Percentiles rank a stretch among this genome's conserved stretches.
Conservation (phyloP, 2,329 filamentous ascomycete genomes). For the Lasiodiplodia citricola region DNA sequence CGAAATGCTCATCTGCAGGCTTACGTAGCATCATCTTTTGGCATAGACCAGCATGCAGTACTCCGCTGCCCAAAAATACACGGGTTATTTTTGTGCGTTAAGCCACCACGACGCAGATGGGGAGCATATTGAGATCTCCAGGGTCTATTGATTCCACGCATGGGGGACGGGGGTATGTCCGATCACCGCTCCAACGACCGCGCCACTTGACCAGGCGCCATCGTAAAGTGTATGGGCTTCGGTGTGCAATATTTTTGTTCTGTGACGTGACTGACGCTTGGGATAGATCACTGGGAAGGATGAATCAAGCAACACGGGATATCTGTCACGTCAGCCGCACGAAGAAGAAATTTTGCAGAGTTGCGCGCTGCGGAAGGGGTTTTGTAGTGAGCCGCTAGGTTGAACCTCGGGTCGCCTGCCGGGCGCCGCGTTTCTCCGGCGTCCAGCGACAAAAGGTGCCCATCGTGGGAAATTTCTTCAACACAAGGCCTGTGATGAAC, state of each 20-base stretch:
- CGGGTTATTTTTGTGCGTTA: neutral
- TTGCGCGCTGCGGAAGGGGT: neutral
- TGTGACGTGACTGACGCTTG: conserved; percentile 83
- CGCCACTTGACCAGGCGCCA: conserved; percentile 41
- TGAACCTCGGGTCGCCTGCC: neutral
- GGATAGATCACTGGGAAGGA: conserved; percentile 32
- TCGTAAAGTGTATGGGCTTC: conserved; percentile 49
- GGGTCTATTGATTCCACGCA: conserved; percentile 19
- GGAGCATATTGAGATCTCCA: conserved; percentile 24
- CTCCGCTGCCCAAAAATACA: conserved; percentile 17
- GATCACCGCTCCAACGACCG: conserved; percentile 53
- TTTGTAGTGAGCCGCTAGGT: neutral
- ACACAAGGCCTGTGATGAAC: conserved; percentile 46
- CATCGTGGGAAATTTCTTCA: conserved; percentile 28
- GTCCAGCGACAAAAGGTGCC: conserved; percentile 16
- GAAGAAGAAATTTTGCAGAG: conserved; percentile 63
- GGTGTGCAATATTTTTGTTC: conserved; percentile 74
- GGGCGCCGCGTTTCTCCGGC: conserved; percentile 10
- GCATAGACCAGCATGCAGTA: conserved; percentile 23
- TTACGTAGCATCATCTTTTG: conserved; percentile 20
- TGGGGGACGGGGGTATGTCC: conserved; percentile 52
- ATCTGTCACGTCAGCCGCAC: conserved; percentile 79
- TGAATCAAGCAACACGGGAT: conserved; percentile 81
- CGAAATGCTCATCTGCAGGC: conserved; percentile 24
- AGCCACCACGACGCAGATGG: conserved; percentile 7